These are phyloP conservation scores for Eucalyptus polybractea DNA, from an alignment of 345 rosid genomes.

Conservation along the genomic window DNA sequence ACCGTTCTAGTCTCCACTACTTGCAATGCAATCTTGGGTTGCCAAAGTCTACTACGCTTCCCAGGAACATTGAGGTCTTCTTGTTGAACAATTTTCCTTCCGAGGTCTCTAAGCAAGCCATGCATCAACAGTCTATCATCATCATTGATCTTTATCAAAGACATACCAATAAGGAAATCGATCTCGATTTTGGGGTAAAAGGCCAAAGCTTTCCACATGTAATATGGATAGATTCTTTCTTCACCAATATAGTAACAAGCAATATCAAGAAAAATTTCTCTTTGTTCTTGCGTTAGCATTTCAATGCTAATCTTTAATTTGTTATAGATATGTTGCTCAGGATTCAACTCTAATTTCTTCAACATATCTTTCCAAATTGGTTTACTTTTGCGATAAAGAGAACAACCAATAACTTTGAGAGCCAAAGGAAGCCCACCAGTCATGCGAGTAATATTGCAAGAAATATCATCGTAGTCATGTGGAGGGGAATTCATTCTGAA, in stretches of 20 bases:
- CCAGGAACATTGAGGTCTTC: background rate
- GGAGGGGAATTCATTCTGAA: too few species aligned
- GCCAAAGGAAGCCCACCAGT: background rate
- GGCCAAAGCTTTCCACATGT: background rate
- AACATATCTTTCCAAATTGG: background rate
- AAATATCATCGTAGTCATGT: too few species aligned
- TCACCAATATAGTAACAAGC: background rate
- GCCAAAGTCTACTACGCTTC: background rate
- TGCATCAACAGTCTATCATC: background rate
- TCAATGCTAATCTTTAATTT: background rate
- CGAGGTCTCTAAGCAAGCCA: background rate
- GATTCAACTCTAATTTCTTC: background rate
- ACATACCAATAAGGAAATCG: fast-evolving
- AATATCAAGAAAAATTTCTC: background rate
- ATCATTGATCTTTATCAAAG: background rate
- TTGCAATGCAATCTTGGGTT: background rate
- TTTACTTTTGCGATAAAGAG: background rate
- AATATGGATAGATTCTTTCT: background rate
- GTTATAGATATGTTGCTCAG: background rate
- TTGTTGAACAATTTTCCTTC: background rate
- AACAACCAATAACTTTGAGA: background rate
- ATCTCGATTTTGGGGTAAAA: background rate
- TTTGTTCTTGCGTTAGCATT: background rate
- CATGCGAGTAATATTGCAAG: too few species aligned
- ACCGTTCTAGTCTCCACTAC: background rate